Base-by-base conservation (phyloP, 768 basidiomycete genomes). In the Hemileccinum impolitum region DNA sequence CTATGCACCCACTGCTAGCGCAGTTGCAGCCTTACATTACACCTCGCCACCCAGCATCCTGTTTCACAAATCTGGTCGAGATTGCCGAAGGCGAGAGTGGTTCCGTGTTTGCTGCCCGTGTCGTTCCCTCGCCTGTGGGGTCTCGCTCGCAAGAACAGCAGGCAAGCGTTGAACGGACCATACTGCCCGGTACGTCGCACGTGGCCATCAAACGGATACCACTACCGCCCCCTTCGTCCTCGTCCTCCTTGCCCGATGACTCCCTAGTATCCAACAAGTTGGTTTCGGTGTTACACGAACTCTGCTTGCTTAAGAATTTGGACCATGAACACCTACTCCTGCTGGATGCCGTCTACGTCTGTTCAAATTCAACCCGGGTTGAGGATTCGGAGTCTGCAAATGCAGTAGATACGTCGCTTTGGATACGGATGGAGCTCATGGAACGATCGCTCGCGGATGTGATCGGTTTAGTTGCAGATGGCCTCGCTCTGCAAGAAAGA, bases 361-460 rank as follows among this genome's bases (percentile, higher is more conserved):
- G 85, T 57, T 62, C 84, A 7, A 41, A 45, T 15, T 26, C 51
- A 6, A 34, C 38, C 4, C 71, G 72, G 31, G 70, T 67, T 38
- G 72, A 72, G 45, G 50, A 50, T 18, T 15, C 14, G 3, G 41
- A 45, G 18, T 47, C 42, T 23, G 45, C 52, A 4, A 23, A 26
- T 3, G 30, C 25, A 7, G 55, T 69, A 18, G 83, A 82, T 49
- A 80, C 81, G 53, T 77, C 82, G 50, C 66, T 93, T 32, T 93
- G 90, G 90, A 84, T 93, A 42, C 73, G 84, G 53, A 93, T 93
- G 90, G 89, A 91, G 64, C 78, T 92, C 28, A 90, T 93, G 90
- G 88, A 90, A 58, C 76, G 89, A 53, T 90, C 88, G 62, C 70
- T 93, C 56, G 90, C 90, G 57, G 90, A 93, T 63, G 77, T 93